Conservation (phyloP, 805 yeast genomes). For the Torulaspora gathmanii region DNA sequence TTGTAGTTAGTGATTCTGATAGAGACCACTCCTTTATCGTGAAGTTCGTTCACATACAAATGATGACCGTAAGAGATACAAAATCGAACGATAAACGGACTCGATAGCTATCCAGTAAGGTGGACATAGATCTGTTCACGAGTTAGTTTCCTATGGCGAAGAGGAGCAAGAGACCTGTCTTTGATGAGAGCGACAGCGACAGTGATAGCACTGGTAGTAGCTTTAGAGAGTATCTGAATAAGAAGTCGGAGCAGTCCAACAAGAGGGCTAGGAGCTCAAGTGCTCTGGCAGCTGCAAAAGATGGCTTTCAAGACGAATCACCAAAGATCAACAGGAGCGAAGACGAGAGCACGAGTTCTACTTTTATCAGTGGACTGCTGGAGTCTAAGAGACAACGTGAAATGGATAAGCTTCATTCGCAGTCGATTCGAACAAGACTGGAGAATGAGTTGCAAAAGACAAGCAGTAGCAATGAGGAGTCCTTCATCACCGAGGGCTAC, state of each 20-base stretch:
- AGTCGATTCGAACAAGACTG: slow-evolving; percentile 37
- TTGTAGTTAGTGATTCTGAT: not conserved
- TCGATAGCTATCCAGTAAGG: not conserved
- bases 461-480: slow-evolving; percentile 38
- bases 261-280: slow-evolving; percentile 7
- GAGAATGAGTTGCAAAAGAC: slow-evolving; percentile 42
- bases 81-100: not conserved
- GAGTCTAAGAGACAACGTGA: slow-evolving; percentile 45
- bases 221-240: slow-evolving; percentile 33
- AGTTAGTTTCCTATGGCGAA: slow-evolving; percentile 6
- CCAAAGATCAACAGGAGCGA: slow-evolving; percentile 14
- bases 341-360: slow-evolving; percentile 6
- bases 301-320: not conserved
- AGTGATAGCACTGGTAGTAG: slow-evolving; percentile 46
- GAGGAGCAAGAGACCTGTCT: slow-evolving; percentile 14
- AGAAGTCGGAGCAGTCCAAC: slow-evolving; percentile 16
- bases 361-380: slow-evolving; percentile 41
- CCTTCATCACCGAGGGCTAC: slow-evolving; percentile 48
- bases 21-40: slow-evolving; percentile 2
- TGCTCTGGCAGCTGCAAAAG: slow-evolving; percentile 8
- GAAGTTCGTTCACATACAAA: not conserved
- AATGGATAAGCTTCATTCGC: slow-evolving; percentile 40
- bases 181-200: slow-evolving; percentile 30
- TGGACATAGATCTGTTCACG: not conserved
- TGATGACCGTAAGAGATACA: not conserved